Conservation (phyloP, 148 eudicot species). For the Hydrangea macrophylla region DNA sequence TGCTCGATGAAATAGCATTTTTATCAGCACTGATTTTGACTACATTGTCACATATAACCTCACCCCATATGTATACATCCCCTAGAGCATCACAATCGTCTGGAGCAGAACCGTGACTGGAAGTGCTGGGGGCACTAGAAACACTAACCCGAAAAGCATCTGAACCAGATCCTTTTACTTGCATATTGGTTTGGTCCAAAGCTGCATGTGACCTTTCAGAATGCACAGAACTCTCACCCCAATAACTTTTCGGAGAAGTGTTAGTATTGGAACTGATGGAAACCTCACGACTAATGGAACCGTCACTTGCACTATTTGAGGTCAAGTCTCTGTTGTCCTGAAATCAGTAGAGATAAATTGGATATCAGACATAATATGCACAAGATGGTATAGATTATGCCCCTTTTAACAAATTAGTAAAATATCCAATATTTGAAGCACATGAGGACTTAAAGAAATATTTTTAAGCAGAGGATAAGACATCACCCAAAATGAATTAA, state of each 20-base stretch:
- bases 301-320: constrained; percentile 76
- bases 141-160: constrained; percentile 89
- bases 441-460: too few species aligned
- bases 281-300: constrained; percentile 69
- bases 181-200: constrained; percentile 79
- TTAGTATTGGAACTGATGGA: constrained; percentile 45
- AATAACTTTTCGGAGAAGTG: constrained; percentile 55
- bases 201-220: constrained; percentile 70
- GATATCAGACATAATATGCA: background rate
- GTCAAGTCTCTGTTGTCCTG: constrained; percentile 79
- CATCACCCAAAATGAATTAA: too few species aligned
- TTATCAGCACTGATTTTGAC: constrained; percentile 48
- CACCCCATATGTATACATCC: constrained; percentile 97
- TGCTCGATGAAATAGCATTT: constrained; percentile 34
- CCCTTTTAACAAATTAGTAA: background rate
- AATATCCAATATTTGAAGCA: too few species aligned
- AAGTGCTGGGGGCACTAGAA: constrained; percentile 94
- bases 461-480: too few species aligned
- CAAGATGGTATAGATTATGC: background rate
- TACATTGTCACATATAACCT: constrained; percentile 64
- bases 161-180: constrained; percentile 68
- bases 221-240: constrained; percentile 37
- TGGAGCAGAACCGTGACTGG: constrained; percentile 93
- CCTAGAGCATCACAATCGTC: constrained; percentile 93
- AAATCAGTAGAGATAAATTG: constrained; percentile 17